Evolutionary conservation across 768 basidiomycete genomes (phyloP), one percentile per base, ranked within the genome.

Genomic region (Tylopilus intermedius): DNA sequence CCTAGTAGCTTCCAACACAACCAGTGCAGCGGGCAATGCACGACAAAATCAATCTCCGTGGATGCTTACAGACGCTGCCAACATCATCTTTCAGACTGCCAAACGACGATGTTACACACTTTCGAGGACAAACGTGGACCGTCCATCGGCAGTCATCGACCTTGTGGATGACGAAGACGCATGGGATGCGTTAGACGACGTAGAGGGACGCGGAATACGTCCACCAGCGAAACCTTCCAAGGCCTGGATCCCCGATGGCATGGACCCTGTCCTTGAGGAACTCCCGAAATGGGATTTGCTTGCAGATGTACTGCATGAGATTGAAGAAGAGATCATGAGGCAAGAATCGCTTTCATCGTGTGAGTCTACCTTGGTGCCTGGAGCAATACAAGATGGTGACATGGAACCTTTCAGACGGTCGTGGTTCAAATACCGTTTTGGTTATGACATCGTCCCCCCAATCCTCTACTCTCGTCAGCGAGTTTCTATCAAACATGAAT

Each of bases 31-130:
- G 3, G 87, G 88, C 9, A 72, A 71, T 15, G 64, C 75, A 14
- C 80, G 81, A 49, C 80, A 84, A 56, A 78, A 93, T 56, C 85
- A 84, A 52, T 86, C 84, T 3, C 89, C 87, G 3, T 92, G 92
- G 96, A 82, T 98, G 70, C 81, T 93, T 50, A 94, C 90, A 7
- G 92, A 96, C 56, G 86, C 93, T 0, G 94, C 94, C 9, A 84
- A 94, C 61, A 76, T 82, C 27, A 88, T 99, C 30, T 90, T 97
- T 65, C 79, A 81, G 56, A 77, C 78, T 7, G 90, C 93, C 1
- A 86, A 88, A 65, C 78, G 82, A 18, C 72, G 94, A n/a, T 94
- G 90, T 54, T 96, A 91, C 61, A 76, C 77, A 3, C 73, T 82
- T 45, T 71, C 64, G 6, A 72, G 62, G 32, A 58, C 63, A 7